These are phyloP conservation scores for Trebouxiophyceae sp. DNA, from an alignment of 163 green algal species.

Conservation along the genomic window DNA sequence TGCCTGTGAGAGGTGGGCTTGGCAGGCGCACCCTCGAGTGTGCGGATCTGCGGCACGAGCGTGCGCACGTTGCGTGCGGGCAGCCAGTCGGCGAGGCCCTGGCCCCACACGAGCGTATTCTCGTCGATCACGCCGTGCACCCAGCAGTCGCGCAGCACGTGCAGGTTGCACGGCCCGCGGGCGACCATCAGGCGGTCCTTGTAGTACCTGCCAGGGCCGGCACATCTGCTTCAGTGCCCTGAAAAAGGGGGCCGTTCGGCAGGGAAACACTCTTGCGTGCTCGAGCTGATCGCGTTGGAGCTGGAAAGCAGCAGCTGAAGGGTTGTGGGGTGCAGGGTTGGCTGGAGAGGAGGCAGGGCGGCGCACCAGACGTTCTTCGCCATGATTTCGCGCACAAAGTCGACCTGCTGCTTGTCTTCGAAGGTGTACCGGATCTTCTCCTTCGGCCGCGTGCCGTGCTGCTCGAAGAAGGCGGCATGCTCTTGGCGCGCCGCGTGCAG, in stretches of 20 bases:
- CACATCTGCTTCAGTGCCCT: too few relatives aligned
- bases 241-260: too few relatives aligned
- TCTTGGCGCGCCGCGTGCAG: background rate
- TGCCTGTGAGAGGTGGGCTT: background rate
- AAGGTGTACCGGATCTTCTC: background rate
- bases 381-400: slow-evolving; percentile 37
- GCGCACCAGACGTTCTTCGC: slow-evolving; percentile 80
- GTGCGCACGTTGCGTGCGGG: slow-evolving; percentile 87
- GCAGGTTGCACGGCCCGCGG: slow-evolving; percentile 83
- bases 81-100: slow-evolving; percentile 87
- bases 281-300: too few relatives aligned
- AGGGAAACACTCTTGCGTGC: too few relatives aligned
- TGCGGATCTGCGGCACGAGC: slow-evolving; percentile 83
- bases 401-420: slow-evolving; percentile 3
- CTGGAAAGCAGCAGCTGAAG: background rate
- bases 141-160: slow-evolving; percentile 84
- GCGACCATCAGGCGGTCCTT: slow-evolving; percentile 50
- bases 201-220: slow-evolving; percentile 31
- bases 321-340: background rate
- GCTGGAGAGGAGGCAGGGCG: background rate
- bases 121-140: slow-evolving; percentile 90
- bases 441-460: background rate
- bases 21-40: slow-evolving; percentile 65
- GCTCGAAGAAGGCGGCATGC: background rate
- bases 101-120: slow-evolving; percentile 92